Evolutionary conservation across 2,329 filamentous ascomycete genomes (phyloP), one percentile per base, ranked within the genome.

Genomic region (Xylariaceae sp.): DNA sequence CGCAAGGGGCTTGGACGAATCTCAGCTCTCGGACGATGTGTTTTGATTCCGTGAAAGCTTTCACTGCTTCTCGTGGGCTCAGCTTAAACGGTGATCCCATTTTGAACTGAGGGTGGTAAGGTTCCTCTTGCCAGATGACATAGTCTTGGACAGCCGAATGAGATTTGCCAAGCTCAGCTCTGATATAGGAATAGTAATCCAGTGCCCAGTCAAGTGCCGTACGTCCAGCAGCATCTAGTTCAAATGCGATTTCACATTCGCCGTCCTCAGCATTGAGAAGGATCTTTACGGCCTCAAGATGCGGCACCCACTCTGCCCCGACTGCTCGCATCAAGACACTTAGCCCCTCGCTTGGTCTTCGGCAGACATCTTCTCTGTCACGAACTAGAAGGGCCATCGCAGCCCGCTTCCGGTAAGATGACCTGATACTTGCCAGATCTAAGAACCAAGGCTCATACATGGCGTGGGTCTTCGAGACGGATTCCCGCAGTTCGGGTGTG

Each of bases 161-260:
- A 12, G 11, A 29, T 37, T 11, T 21, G 29, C 34, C 38, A 12
- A 46, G 34, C 37, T 46, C 39, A 8, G 39, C 35, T 27, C 12
- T 42, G 11, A 34, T 37, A 17, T 38, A 36, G 36, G 27, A 17
- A 21, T 38, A 37, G 22, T 40, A 44, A 22, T 37, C 40, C 20
- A 43, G 22, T 25, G 40, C 40, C 40, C 29, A 44, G 17, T 40
- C 38, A 29, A 41, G 7, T 37, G 37, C 17, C 25, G 22, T 41
- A 41, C 22, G 19, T 14, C n/a, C 23, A 33, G 22, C 21, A 11
- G 21, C 22, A 10, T 44, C 37, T 19, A 14, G 11, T 5, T 17
- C 32, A 16, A 17, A 45, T 33, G 11, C 12, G 16, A 29, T 8
- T 14, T 29, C 25, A 29, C 25, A 29, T 29, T 29, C 14, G 25